Evolutionary conservation across 169 alveolate genomes (phyloP), one percentile per base, ranked within the genome.

Genomic region (Plasmodium gallinaceum): DNA sequence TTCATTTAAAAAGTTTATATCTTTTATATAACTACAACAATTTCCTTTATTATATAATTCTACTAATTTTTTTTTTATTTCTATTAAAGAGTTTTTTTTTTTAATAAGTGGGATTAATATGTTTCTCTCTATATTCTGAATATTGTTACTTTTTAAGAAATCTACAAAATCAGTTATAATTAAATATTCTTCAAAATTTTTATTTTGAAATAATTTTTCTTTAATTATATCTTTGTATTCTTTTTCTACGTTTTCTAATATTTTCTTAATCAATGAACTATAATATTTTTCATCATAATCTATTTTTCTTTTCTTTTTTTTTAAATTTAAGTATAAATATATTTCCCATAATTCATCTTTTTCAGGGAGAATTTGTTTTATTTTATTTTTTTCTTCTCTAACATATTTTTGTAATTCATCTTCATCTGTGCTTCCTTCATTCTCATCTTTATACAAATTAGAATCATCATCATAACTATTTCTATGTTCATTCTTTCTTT

Each of bases 281-380:
- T 80, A 80, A n/a, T 69, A 46, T 32, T 80, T 69, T 68, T 66
- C 80, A 45, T 32, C 68, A 46, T 80, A 80, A 8, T 80, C 74
- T 12, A 80, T 80, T 80, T 80, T 80, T 68, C 90, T 65, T 68
- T 48, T 80, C 42, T 80, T 80, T 68, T 80, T 80, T 68, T 80
- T 80, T 57, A 80, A 80, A 80, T 80, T 80, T 45, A 80, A 39
- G 61, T 80, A 80, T n/a, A 80, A 66, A 46, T 66, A 80, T 20
- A 80, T 66, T 39, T 80, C 90, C 90, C 90, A 80, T 32, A 80
- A 18, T 39, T 80, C 90, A 43, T 80, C 90, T 39, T 80, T 80
- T 54, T 80, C 85, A 10, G 80, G 85, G 7, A 80, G 12, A 9
- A 80, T 51, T 43, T 80, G 90, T 32, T 80, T 80, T 43, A 80